Evolutionary conservation across 2,329 filamentous ascomycete genomes (phyloP).

Genomic region (Zopfia rhizophila): DNA sequence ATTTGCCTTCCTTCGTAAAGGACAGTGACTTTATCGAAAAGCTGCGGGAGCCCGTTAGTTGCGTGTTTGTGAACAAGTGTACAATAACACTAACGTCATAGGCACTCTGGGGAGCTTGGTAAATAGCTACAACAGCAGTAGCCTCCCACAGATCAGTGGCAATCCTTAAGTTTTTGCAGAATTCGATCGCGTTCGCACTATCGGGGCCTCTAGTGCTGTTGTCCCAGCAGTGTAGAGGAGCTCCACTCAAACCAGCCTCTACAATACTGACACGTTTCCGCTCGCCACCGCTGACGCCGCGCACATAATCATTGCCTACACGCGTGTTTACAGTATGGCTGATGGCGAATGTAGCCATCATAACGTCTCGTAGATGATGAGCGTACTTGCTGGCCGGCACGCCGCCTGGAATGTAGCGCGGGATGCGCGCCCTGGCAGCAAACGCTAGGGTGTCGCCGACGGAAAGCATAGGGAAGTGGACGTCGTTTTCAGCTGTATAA

Average conservation of each 20-base stretch:
- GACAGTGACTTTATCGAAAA: slow-evolving; percentile 31
- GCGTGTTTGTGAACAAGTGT: background rate
- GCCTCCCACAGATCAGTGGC: slow-evolving; percentile 70
- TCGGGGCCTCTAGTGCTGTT: slow-evolving; percentile 76
- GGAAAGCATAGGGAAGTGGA: slow-evolving; percentile 82
- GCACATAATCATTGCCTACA: slow-evolving; percentile 77
- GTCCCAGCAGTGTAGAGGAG: slow-evolving; percentile 74
- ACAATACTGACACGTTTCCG: slow-evolving; percentile 78
- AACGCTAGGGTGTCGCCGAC: slow-evolving; percentile 86
- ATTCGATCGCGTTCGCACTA: slow-evolving; percentile 75
- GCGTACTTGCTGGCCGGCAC: slow-evolving; percentile 63
- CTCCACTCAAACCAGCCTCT: slow-evolving; percentile 72
- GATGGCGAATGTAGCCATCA: slow-evolving; percentile 77
- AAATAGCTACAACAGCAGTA: slow-evolving; percentile 73
- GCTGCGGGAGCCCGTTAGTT: background rate
- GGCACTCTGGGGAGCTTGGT: slow-evolving; percentile 40
- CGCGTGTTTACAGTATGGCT: slow-evolving; percentile 73
- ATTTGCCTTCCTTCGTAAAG: slow-evolving; percentile 72
- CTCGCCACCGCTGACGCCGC: slow-evolving; percentile 76
- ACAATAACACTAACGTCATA: slow-evolving; percentile 35
- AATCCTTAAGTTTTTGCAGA: slow-evolving; percentile 71
- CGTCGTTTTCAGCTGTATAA: slow-evolving; percentile 84
- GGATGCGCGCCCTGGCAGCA: slow-evolving; percentile 81
- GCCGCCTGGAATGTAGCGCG: slow-evolving; percentile 66
- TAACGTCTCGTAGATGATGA: slow-evolving; percentile 72